phyloP scores from a whole-genome alignment of 345 rosid species.

The Trapa bicornis region DNA sequence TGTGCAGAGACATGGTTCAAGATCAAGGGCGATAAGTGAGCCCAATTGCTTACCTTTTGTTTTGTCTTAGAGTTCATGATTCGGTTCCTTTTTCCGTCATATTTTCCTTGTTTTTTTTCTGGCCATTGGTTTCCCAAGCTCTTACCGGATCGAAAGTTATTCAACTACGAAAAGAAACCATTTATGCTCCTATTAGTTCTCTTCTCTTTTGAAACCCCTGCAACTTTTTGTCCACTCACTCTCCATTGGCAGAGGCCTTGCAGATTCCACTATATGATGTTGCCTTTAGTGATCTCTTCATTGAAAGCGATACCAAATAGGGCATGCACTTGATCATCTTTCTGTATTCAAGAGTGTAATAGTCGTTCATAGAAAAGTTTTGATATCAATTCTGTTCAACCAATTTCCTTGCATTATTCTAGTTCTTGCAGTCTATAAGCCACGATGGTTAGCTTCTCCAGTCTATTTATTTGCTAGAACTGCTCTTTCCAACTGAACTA shows the following conservation, averaged over 20 bases:
- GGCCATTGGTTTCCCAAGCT: not conserved
- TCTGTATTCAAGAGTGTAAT: not conserved
- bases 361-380: not conserved
- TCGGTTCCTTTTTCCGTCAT: not conserved
- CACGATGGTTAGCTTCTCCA: too few species aligned
- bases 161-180: not conserved
- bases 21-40: constrained; percentile 88
- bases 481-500: not conserved
- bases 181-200: constrained; percentile 9
- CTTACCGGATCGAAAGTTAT: not conserved
- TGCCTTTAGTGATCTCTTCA: not conserved
- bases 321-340: not conserved
- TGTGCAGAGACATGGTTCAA: constrained; percentile 98
- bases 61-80: not conserved
- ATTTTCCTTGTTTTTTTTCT: not conserved
- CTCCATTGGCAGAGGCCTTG: not conserved
- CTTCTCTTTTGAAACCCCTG: constrained; percentile 6
- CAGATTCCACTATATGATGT: not conserved
- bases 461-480: too few species aligned
- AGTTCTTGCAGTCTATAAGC: too few species aligned
- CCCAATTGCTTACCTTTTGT: not conserved
- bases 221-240: too few species aligned
- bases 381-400: not conserved
- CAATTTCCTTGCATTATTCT: not conserved
- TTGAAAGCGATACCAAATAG: not conserved